Conservation (phyloP, 1,139 yeast species). For the Diutina scorzettiae region DNA sequence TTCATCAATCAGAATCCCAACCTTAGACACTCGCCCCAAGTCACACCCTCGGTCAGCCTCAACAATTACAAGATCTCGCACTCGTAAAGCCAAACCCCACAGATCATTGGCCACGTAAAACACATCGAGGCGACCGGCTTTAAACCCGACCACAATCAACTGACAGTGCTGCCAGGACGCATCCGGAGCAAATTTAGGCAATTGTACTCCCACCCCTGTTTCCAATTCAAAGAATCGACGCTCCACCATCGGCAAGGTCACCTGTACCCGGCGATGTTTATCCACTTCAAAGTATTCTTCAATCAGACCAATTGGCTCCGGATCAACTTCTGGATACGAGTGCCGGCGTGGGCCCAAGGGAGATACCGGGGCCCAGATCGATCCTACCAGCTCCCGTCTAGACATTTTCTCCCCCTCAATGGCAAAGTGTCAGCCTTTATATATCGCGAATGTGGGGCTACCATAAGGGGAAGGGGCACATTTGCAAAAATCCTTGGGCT, state of each 20-base stretch:
- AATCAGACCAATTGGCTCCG: not conserved
- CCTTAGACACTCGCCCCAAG: constrained; percentile 65
- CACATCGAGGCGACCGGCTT: constrained; percentile 79
- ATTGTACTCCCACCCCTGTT: constrained; percentile 28
- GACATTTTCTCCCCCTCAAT: not conserved
- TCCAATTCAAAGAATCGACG: constrained; percentile 14
- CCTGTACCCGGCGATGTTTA: constrained; percentile 31
- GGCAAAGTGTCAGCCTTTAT: no score
- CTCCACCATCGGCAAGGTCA: constrained; percentile 12
- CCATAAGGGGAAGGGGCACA: no score
- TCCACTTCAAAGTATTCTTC: constrained; percentile 27
- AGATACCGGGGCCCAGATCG: not conserved
- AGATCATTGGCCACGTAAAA: constrained; percentile 43
- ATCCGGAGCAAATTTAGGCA: constrained; percentile 13
- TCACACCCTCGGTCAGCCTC: constrained; percentile 98
- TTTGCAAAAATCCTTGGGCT: no score
- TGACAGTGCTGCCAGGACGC: constrained; percentile 21
- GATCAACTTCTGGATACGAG: not conserved
- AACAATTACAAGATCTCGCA: constrained; percentile 79
- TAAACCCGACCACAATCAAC: constrained; percentile 64
- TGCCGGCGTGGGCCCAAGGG: not conserved
- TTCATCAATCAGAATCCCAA: constrained; percentile 57
- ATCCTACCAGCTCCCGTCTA: not conserved
- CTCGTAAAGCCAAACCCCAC: constrained; percentile 15
- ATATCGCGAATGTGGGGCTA: no score